Evolutionary conservation across 2,329 filamentous ascomycete species (phyloP), one percentile per base, ranked within the genome.

Genomic region (Seiridium cupressi): DNA sequence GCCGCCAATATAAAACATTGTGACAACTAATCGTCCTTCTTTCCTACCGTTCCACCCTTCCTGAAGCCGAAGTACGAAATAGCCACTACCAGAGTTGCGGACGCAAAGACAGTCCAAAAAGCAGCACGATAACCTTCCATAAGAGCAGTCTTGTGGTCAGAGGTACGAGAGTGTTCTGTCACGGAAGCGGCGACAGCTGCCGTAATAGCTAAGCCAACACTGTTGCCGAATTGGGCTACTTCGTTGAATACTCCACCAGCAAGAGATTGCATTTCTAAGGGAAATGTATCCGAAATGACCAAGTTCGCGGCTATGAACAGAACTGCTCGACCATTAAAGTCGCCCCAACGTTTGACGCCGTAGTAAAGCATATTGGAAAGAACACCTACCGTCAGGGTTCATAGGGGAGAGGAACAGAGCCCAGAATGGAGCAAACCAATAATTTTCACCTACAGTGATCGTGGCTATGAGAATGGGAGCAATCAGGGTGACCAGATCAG

Each of bases 201-300:
- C 8, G 80, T 79, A 2, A 82, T 69, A 6, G 82, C 82, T 3
- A 86, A 66, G 0, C 82, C 83, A 1, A 86, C 73, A 0, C 79
- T 77, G 31, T 77, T 83, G 0, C 85, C 86, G 59, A 88, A 83
- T 59, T 87, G 84, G 0, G 78, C 77, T 1, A 84, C 76, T 3
- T 82, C 84, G 57, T 84, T 86, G 70, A 88, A 88, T 0, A 88
- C 82, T 0, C 81, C 84, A 0, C 85, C 85, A 0, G 84, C 85
- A 0, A 88, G 74, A 0, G 81, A 84, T 60, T 88, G 85, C 2
- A 78, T 80, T 26, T 83, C 74, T 0, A 77, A 71, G 0, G 83
- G 82, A 61, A 86, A 86, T 1, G 77, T 79, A 35, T 83, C 79
- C 0, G 80, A 80, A 3, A 87, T 81, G 3, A 86, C 75, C 1